phyloP scores from a whole-genome alignment of 768 basidiomycete genomes.

The Suillus sp. region DNA sequence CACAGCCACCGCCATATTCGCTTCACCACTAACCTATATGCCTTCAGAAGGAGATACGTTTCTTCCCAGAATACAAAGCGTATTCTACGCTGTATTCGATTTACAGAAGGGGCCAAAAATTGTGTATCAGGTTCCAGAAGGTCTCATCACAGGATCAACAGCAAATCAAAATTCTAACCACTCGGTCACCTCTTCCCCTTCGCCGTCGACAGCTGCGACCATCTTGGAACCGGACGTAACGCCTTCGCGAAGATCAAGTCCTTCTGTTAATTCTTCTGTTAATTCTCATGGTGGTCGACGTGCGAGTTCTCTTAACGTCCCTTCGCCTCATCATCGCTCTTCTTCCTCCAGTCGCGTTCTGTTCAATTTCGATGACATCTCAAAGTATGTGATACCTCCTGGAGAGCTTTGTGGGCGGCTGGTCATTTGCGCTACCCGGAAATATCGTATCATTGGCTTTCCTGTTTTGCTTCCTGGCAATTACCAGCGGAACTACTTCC shows the following conservation, averaged over 20 bases:
- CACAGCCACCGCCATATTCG: constrained; percentile 7
- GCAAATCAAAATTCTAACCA: constrained; percentile 34
- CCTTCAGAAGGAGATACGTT: constrained; percentile 64
- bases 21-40: constrained; percentile 30
- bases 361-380: constrained; percentile 90
- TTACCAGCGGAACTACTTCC: constrained; percentile 86
- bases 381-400: constrained; percentile 92
- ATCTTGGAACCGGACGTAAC: constrained; percentile 35
- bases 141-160: constrained; percentile 62
- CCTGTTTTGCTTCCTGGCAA: constrained; percentile 77
- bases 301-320: constrained; percentile 44
- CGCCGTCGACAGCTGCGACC: constrained; percentile 31
- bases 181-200: constrained; percentile 37
- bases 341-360: constrained; percentile 55
- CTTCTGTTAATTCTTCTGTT: constrained; percentile 50
- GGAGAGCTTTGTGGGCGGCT: constrained; percentile 84
- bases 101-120: constrained; percentile 83
- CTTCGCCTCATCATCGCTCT: constrained; percentile 50
- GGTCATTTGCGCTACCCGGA: constrained; percentile 80
- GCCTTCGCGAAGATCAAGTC: constrained; percentile 54
- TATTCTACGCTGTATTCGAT: constrained; percentile 96
- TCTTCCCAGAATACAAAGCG: constrained; percentile 76
- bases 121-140: constrained; percentile 92
- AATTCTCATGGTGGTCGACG: constrained; percentile 49
- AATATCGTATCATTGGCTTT: constrained; percentile 88